Evolutionary conservation across 2,329 filamentous ascomycete genomes (phyloP).

Genomic region (Alternaria postmessia): DNA sequence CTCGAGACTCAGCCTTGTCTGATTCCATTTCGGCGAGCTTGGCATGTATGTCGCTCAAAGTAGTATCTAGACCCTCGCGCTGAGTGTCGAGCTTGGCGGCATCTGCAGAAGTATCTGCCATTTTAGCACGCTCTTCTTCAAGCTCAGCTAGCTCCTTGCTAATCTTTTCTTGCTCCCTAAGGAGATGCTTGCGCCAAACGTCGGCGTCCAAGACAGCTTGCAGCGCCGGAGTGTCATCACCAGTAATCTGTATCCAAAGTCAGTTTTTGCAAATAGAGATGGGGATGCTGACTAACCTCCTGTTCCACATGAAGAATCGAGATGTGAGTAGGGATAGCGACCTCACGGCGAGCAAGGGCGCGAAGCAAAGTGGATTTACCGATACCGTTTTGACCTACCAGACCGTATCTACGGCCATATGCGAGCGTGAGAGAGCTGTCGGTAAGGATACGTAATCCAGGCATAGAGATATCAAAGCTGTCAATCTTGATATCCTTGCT

Average conservation of each 20-base stretch:
- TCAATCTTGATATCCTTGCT: conserved; percentile 99
- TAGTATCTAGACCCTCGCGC: conserved; percentile 87
- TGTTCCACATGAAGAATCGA: conserved; percentile 99
- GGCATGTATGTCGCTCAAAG: conserved; percentile 86
- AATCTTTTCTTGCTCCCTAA: conserved; percentile 90
- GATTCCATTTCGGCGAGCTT: conserved; percentile 99
- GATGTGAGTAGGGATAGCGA: conserved; percentile 94
- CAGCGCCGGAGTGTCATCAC: conserved; percentile 92
- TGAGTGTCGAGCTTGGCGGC: conserved; percentile 85
- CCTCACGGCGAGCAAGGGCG: conserved; percentile 89
- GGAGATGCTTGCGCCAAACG: conserved; percentile 95
- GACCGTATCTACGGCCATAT: conserved; percentile 92
- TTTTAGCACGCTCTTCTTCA: conserved; percentile 75
- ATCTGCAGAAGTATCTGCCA: conserved; percentile 93
- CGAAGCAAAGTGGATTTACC: conserved; percentile 85
- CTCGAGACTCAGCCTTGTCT: conserved; percentile 94
- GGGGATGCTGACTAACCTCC: conserved; percentile 68
- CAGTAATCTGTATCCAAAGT: conserved; percentile 70
- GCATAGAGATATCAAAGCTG: conserved; percentile 92
- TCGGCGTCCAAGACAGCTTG: conserved; percentile 97
- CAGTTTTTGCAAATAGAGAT: conserved; percentile 9
- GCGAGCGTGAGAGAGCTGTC: conserved; percentile 91
- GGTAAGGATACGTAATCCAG: conserved; percentile 84
- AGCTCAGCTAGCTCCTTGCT: conserved; percentile 76
- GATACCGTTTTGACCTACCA: conserved; percentile 99